Percentiles rank a stretch among this genome's conserved stretches.
Evolutionary conservation across 1,284 basidiomycete species (phyloP).

Genomic region (Moesziomyces sp.): DNA sequence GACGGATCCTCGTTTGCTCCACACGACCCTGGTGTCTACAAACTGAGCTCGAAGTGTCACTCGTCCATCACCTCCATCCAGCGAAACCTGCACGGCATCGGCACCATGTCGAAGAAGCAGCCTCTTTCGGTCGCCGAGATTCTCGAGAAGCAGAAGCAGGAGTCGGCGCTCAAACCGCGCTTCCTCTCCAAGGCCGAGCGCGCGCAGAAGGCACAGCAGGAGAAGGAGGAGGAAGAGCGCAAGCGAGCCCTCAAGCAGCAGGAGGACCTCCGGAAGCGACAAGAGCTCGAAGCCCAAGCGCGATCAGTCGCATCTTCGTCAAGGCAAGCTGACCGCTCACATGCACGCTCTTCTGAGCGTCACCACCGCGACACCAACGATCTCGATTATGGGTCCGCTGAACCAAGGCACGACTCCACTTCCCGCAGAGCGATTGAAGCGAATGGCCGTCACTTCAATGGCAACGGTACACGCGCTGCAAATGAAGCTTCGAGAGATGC

Average conservation of each 20-base stretch:
- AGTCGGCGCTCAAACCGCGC: conserved; percentile 49
- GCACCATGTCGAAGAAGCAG: conserved; percentile 25
- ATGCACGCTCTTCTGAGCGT: conserved; percentile 4
- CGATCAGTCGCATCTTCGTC: conserved; percentile 23
- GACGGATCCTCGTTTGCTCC: neutral
- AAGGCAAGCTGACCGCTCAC: neutral
- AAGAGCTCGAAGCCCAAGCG: conserved; percentile 76
- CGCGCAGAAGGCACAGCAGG: conserved; percentile 43
- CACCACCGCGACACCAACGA: conserved; percentile 7
- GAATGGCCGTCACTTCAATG: neutral
- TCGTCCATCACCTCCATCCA: neutral
- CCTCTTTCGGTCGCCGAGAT: conserved; percentile 60
- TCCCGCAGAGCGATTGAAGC: neutral
- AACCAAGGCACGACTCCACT: conserved; percentile 17
- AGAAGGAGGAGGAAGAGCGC: conserved; percentile 29
- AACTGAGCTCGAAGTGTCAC: neutral
- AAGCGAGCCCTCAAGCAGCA: conserved; percentile 71
- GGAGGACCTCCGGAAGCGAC: conserved; percentile 73
- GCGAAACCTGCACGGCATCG: neutral
- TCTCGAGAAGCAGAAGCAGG: conserved; percentile 50
- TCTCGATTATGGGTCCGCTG: conserved; percentile 26
- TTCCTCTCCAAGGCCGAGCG: conserved; percentile 62
- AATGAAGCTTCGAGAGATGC: neutral
- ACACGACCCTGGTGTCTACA: neutral
- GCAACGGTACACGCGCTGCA: neutral